Evolutionary conservation across 768 basidiomycete genomes (phyloP).

Genomic region (Botryobasidium botryosum): DNA sequence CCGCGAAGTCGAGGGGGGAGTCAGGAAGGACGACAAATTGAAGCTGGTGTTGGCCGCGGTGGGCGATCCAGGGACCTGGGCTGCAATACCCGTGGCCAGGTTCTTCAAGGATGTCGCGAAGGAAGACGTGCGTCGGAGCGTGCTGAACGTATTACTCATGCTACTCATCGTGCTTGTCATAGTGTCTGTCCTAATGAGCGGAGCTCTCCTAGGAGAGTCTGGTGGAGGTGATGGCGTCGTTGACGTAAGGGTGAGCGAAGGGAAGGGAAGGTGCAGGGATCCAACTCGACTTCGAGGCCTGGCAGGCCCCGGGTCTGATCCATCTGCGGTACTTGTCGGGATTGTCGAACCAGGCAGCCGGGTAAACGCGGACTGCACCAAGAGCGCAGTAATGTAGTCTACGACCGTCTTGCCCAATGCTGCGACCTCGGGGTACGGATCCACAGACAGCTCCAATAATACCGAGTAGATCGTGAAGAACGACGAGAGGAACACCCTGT

Average conservation of each 20-base stretch:
- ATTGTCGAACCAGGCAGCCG: conserved; percentile 49
- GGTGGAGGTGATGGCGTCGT: too few species aligned
- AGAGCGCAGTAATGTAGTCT: conserved; percentile 81
- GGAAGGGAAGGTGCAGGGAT: too few species aligned
- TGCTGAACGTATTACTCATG: conserved; percentile 32
- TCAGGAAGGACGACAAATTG: too few species aligned
- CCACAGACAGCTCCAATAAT: conserved; percentile 78
- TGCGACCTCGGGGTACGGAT: conserved; percentile 86
- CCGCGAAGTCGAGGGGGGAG: too few species aligned
- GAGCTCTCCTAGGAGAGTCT: neutral
- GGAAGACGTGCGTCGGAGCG: conserved; percentile 60
- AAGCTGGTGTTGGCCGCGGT: too few species aligned
- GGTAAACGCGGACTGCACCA: conserved; percentile 78
- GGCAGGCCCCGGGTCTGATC: too few species aligned
- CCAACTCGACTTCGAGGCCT: too few species aligned
- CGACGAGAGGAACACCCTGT: conserved; percentile 69
- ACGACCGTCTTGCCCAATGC: conserved; percentile 78
- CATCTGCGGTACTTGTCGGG: too few species aligned
- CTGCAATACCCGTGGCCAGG: conserved; percentile 22
- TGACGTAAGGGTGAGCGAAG: too few species aligned
- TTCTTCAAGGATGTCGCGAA: conserved; percentile 61
- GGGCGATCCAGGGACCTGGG: too few species aligned
- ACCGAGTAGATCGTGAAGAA: conserved; percentile 87
- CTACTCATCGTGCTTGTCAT: conserved; percentile 43
- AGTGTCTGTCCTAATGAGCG: conserved; percentile 40